These are phyloP conservation scores for Diplodia corticola DNA, from an alignment of 2,329 filamentous ascomycete genomes.

Conservation along the genomic window DNA sequence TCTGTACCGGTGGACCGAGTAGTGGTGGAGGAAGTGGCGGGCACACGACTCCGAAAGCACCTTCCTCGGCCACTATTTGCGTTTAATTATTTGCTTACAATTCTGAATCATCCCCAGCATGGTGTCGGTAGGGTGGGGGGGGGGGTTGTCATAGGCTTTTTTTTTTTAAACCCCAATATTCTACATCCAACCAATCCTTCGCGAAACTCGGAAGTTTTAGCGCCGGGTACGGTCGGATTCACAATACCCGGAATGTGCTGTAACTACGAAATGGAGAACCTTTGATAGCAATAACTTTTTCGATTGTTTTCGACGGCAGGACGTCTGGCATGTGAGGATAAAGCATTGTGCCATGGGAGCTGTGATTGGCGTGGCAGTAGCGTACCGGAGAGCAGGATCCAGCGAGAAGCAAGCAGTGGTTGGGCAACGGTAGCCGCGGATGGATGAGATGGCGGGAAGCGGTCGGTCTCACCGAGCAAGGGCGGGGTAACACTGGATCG, in stretches of 20 bases:
- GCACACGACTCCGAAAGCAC: constrained; percentile 19
- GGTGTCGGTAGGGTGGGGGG: constrained; percentile 21
- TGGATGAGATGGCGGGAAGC: background rate
- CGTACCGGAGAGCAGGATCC: background rate
- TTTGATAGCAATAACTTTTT: constrained; percentile 12
- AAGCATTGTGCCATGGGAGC: background rate
- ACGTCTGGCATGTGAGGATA: background rate
- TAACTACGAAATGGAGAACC: constrained; percentile 21
- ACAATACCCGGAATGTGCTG: constrained; percentile 18
- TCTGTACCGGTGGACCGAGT: constrained; percentile 17
- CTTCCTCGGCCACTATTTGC: constrained; percentile 19
- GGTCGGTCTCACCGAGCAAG: background rate
- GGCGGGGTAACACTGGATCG: background rate
- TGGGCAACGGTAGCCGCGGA: background rate
- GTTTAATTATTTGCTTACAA: constrained; percentile 10
- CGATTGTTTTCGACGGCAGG: background rate
- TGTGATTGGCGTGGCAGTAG: background rate
- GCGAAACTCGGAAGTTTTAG: constrained; percentile 19
- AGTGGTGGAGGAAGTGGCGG: constrained; percentile 22
- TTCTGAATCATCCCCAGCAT: constrained; percentile 21
- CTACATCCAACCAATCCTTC: constrained; percentile 3
- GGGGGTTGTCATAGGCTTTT: constrained; percentile 15
- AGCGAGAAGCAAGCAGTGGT: constrained; percentile 1
- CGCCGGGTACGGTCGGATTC: constrained; percentile 3
- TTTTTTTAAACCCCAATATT: constrained; percentile 1